Conservation (phyloP, 2,329 filamentous ascomycete species). For the Penicillium corylophilum region DNA sequence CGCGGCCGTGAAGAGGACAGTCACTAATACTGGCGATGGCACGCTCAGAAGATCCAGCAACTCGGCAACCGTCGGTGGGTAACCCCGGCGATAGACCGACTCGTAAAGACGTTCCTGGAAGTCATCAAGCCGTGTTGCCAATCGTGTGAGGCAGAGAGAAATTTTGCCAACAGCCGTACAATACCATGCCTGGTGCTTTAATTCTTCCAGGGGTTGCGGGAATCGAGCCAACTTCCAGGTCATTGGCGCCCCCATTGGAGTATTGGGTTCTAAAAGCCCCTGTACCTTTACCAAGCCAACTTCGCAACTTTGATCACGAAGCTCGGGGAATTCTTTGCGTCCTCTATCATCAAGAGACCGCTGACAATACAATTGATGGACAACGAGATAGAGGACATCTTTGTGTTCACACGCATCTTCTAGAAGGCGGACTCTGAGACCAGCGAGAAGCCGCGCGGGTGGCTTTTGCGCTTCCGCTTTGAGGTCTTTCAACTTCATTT, state of each 20-base stretch:
- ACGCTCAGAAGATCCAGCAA: slow-evolving; percentile 51
- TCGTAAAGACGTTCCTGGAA: slow-evolving; percentile 9
- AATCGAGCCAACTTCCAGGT: slow-evolving; percentile 34
- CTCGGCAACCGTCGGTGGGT: slow-evolving; percentile 60
- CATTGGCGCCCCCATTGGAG: background rate
- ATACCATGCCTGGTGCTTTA: slow-evolving; percentile 36
- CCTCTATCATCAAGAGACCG: slow-evolving; percentile 44
- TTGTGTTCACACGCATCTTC: slow-evolving; percentile 53
- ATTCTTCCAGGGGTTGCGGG: slow-evolving; percentile 33
- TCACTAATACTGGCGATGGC: slow-evolving; percentile 53
- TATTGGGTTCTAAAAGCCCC: slow-evolving; percentile 49
- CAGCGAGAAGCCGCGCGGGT: slow-evolving; percentile 24
- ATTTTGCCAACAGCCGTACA: slow-evolving; percentile 38
- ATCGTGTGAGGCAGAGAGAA: slow-evolving; percentile 44
- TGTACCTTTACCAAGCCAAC: slow-evolving; percentile 30
- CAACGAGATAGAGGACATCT: slow-evolving; percentile 63
- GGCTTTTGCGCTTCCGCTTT: background rate
- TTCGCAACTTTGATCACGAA: slow-evolving; percentile 37
- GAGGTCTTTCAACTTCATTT: background rate
- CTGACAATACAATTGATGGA: slow-evolving; percentile 66
- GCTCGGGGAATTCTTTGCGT: slow-evolving; percentile 34
- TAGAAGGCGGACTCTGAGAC: slow-evolving; percentile 55
- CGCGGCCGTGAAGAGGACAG: slow-evolving; percentile 50
- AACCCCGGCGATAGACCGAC: slow-evolving; percentile 34
- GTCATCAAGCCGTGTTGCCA: slow-evolving; percentile 47